phyloP scores from a whole-genome alignment of 768 basidiomycete species.

The Cyclocybe aegerita region DNA sequence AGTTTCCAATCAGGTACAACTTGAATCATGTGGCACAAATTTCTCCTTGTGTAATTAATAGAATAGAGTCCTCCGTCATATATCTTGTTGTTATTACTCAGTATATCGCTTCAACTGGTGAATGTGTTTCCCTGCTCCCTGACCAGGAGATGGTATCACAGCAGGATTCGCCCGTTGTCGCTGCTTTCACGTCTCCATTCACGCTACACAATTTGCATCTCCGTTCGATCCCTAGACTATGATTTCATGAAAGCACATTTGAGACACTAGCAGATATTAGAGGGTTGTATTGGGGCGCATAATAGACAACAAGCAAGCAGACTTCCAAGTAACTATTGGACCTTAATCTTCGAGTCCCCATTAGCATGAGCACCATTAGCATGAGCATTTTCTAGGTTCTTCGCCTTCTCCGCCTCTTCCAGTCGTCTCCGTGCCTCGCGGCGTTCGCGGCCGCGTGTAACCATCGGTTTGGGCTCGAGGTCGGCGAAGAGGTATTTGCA shows the following conservation, averaged over 20 bases:
- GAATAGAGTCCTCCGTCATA: too few relatives aligned
- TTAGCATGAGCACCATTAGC: constrained; percentile 7
- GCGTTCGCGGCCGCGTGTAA: constrained; percentile 82
- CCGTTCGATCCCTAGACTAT: too few relatives aligned
- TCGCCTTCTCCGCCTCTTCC: constrained; percentile 18
- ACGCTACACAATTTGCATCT: too few relatives aligned
- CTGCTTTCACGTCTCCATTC: too few relatives aligned
- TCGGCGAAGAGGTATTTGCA: constrained; percentile 91
- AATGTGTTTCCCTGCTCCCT: too few relatives aligned
- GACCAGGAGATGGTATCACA: too few relatives aligned
- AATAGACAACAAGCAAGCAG: neutral
- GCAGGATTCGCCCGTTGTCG: too few relatives aligned
- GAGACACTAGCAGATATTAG: too few relatives aligned
- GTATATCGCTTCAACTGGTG: too few relatives aligned
- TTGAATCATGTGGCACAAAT: neutral
- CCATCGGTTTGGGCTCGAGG: constrained; percentile 80
- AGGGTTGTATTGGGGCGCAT: neutral
- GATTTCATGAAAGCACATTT: too few relatives aligned
- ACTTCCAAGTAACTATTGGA: constrained; percentile 10
- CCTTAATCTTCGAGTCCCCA: constrained; percentile 10
- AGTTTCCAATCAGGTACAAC: neutral
- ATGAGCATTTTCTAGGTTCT: constrained; percentile 4
- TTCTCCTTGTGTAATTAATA: neutral
- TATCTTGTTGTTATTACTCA: too few relatives aligned
- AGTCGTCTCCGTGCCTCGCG: constrained; percentile 56